phyloP scores from a whole-genome alignment of 106 monocot genomes.

The Allium sativum region DNA sequence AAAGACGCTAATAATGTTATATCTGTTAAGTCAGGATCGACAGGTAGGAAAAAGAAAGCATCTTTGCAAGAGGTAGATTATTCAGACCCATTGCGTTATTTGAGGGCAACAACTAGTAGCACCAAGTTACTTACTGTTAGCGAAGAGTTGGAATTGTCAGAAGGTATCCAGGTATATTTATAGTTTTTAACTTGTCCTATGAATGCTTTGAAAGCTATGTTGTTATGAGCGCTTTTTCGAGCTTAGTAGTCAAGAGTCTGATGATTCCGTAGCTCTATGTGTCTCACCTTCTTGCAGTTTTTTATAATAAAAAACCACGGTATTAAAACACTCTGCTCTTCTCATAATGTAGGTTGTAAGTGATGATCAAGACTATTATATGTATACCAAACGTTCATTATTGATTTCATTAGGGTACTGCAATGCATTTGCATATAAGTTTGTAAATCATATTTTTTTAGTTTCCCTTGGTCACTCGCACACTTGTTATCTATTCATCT shows the following conservation, averaged over 20 bases:
- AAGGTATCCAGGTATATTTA: constrained; percentile 70
- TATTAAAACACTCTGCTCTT: background rate
- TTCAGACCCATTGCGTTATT: constrained; percentile 65
- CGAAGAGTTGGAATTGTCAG: constrained; percentile 72
- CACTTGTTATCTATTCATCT: too few relatives aligned
- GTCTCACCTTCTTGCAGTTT: background rate
- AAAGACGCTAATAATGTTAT: constrained; percentile 24
- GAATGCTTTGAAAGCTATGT: background rate
- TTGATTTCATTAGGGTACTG: background rate
- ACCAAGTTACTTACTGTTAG: constrained; percentile 57
- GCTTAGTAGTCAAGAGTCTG: background rate
- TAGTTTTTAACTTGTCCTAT: constrained; percentile 17
- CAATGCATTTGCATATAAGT: background rate
- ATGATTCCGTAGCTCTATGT: background rate
- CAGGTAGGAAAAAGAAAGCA: constrained; percentile 45
- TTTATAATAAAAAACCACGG: background rate
- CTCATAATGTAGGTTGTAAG: background rate
- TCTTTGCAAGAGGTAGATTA: constrained; percentile 49
- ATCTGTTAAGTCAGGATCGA: constrained; percentile 33
- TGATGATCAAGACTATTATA: too few relatives aligned
- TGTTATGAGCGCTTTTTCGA: background rate
- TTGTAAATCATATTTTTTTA: background rate
- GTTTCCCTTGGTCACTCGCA: too few relatives aligned
- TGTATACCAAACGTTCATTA: background rate
- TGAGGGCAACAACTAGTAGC: constrained; percentile 44